A percentile compares a stretch with the other conserved stretches of the same genome.
Conservation (phyloP, 2,329 filamentous ascomycete genomes). For the Fusarium drepaniforme region DNA sequence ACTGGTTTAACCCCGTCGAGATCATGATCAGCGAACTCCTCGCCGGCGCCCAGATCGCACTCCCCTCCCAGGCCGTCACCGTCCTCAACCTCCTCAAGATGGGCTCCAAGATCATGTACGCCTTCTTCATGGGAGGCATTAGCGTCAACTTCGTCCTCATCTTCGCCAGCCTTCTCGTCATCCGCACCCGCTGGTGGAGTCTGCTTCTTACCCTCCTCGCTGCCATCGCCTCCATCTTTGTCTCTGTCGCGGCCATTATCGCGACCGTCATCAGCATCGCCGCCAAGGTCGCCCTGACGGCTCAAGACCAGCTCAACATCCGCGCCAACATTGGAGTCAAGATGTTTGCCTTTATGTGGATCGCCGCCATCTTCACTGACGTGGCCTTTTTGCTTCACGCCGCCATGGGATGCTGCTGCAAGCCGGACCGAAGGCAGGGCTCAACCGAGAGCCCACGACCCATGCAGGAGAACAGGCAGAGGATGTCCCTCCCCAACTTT, state of each 20-base stretch:
- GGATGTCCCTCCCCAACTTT: constrained; percentile 43
- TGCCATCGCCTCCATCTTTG: constrained; percentile 74
- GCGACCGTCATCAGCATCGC: constrained; percentile 88
- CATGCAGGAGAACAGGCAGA: constrained; percentile 39
- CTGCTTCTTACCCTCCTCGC: constrained; percentile 77
- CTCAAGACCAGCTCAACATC: constrained; percentile 82
- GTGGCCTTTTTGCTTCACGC: constrained; percentile 80
- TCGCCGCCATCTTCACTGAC: constrained; percentile 74
- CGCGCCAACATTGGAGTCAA: constrained; percentile 73
- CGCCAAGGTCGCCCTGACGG: constrained; percentile 81
- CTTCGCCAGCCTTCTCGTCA: constrained; percentile 70
- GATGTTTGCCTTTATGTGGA: constrained; percentile 94
- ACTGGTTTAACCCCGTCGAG: constrained; percentile 92
- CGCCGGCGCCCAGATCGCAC: constrained; percentile 83
- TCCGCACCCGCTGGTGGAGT: constrained; percentile 71
- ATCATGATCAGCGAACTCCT: constrained; percentile 86
- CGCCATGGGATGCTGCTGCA: constrained; percentile 82
- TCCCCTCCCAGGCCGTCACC: constrained; percentile 79
- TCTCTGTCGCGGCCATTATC: constrained; percentile 77
- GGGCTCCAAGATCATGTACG: constrained; percentile 89
- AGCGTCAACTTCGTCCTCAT: constrained; percentile 80
- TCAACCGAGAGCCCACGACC: constrained; percentile 7
- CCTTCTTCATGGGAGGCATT: constrained; percentile 81
- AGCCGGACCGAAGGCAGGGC: constrained; percentile 40
- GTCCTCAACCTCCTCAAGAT: constrained; percentile 81